Base-by-base conservation (phyloP, 2,329 filamentous ascomycete species). In the Alternaria gaisen region DNA sequence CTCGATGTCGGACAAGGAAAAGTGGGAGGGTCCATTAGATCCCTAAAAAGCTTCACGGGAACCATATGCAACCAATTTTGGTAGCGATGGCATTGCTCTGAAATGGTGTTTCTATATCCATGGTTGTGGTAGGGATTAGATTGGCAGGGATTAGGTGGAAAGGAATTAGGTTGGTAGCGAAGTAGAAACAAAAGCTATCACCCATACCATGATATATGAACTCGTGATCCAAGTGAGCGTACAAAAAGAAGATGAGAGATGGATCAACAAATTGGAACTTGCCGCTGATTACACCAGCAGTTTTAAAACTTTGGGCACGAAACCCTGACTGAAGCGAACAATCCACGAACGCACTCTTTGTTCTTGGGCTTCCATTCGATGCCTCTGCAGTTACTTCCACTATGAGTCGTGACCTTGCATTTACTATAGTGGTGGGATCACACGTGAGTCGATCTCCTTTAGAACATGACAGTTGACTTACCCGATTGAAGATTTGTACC, bases 401-500 rank as follows among this genome's bases (percentile, higher is more conserved):
- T 52, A 10, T 56, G 46, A 5, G 36, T 50, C 24, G 36, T 34
- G 20, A 51, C 38, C 36, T 50, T 30, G 44, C 54, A 56, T 10
- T 51, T 32, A 6, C 44, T 51, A 56, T 1, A 32, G 18, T 3
- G 32, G 34, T 1, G 6, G 42, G n/a, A 30, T 4, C 36, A 18
- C 8, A 24, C 5, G 26, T 50, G 14, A 41, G 44, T 24, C 43
- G 1, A 56, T 26, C 43, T 26, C 4, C 3, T 9, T 22, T 10
- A 12, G 10, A 42, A 16, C 28, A 26, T 12, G 6, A 42, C 3
- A 11, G 11, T 1, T 12, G 11, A 42, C 36, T 41, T 30, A 56
- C 54, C 54, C 44, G 3, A 41, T 30, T 20, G 48, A 46, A 9
- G 54, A 56, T 44, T 56, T 50, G 44, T 50, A 56, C 53, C 53